phyloP scores from a whole-genome alignment of 768 basidiomycete genomes.

The Leucocoprinus sp. region DNA sequence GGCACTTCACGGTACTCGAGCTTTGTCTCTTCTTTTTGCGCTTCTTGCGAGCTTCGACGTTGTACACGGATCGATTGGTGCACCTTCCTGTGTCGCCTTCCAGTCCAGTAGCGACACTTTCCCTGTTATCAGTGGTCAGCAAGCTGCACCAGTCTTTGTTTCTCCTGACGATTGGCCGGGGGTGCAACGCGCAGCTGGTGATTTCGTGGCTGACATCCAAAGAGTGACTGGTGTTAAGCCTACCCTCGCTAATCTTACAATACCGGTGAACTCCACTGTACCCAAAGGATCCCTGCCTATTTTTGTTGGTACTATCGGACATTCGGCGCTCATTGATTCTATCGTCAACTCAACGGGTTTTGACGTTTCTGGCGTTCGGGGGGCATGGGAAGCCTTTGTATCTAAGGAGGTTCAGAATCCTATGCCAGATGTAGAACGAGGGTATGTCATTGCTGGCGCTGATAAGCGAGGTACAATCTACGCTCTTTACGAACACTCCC shows the following conservation, averaged over 20 bases:
- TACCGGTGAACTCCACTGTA: constrained; percentile 25
- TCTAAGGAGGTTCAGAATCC: constrained; percentile 45
- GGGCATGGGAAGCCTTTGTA: constrained; percentile 60
- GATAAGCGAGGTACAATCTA: constrained; percentile 65
- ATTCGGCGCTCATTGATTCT: constrained; percentile 42
- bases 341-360: constrained; percentile 45
- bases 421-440: constrained; percentile 45
- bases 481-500: constrained; percentile 57
- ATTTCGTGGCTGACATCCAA: constrained; percentile 54
- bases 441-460: constrained; percentile 58
- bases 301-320: constrained; percentile 57
- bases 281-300: constrained; percentile 26
- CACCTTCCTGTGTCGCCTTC: constrained; percentile 39
- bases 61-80: constrained; percentile 31
- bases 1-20: neutral
- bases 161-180: constrained; percentile 57
- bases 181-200: constrained; percentile 48
- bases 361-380: constrained; percentile 48
- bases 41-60: constrained; percentile 3
- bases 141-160: constrained; percentile 40
- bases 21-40: constrained; percentile 2
- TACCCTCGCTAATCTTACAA: constrained; percentile 19
- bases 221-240: constrained; percentile 49
- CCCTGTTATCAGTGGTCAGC: constrained; percentile 34
- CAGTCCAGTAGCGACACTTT: constrained; percentile 28